A percentile compares a stretch with the other conserved stretches of the same genome.
These are phyloP conservation scores for Podaxis sp. DNA, from an alignment of 768 basidiomycete genomes.

Conservation along the genomic window DNA sequence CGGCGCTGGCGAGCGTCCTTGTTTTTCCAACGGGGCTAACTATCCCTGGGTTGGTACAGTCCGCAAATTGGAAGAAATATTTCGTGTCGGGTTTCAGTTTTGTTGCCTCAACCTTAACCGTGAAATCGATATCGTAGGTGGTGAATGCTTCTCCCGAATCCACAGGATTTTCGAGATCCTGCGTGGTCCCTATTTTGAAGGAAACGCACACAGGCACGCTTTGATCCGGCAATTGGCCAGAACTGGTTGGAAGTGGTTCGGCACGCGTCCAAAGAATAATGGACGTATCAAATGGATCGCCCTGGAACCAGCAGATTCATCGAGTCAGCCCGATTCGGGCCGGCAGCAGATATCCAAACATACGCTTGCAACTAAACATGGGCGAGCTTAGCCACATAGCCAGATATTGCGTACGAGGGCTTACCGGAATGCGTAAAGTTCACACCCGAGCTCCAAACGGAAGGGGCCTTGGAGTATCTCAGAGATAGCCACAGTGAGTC, in stretches of 20 bases:
- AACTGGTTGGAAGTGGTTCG: conserved; percentile 26
- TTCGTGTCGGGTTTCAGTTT: conserved; percentile 44
- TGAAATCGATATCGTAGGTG: conserved; percentile 54
- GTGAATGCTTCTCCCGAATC: conserved; percentile 50
- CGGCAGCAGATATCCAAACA: conserved; percentile 12
- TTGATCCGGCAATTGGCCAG: conserved; percentile 35
- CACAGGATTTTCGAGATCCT: conserved; percentile 29
- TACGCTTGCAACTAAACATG: conserved; percentile 41
- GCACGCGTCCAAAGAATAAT: conserved; percentile 58
- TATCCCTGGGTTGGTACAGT: conserved; percentile 42
- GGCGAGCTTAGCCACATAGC: background rate
- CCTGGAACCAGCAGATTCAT: conserved; percentile 26
- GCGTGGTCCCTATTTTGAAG: conserved; percentile 37
- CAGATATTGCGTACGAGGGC: background rate
- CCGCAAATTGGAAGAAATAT: conserved; percentile 53
- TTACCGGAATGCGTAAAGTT: conserved; percentile 45
- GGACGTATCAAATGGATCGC: conserved; percentile 50
- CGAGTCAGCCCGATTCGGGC: background rate
- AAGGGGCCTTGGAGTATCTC: conserved; percentile 17
- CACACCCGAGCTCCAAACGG: conserved; percentile 45
- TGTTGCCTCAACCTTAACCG: conserved; percentile 55
- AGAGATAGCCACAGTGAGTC: background rate
- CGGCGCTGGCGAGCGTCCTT: conserved; percentile 41
- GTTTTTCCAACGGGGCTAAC: conserved; percentile 47
- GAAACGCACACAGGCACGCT: conserved; percentile 48